Base-by-base conservation (phyloP, 306 rosid species). In the Pterocarpus santalinus region DNA sequence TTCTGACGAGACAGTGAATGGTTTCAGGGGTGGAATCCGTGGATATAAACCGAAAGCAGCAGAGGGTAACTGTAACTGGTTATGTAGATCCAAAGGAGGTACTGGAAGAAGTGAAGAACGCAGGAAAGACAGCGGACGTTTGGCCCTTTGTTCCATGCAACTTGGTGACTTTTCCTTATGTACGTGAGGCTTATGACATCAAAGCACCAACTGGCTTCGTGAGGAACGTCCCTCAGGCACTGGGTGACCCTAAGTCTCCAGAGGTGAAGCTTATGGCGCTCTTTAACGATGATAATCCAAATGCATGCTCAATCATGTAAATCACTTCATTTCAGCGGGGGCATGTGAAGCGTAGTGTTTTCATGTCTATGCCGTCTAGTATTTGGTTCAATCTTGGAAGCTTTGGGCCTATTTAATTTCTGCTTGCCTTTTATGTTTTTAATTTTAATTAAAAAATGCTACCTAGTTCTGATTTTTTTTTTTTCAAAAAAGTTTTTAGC, bases 141-240 rank as follows among this genome's bases (percentile, higher is more conserved):
- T 95, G 97, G 94, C 87, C 91, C 2, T 91, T 92, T 47, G 90
- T 91, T 28, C 88, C 91, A 1, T 84, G 90, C 86, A 87, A 90
- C 69, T 77, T 87, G 44, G 94, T 91, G 39, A 71, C 94, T 4
- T 92, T 84, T 60, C 98, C 97, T 33, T 95, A 86, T 49, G 92
- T 77, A 0, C 22, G 66, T 28, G 92, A 85, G 28, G 97, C 95
- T n/a, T 91, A 92, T 72, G 98, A 95, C 90, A 83, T 84, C 28
- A 90, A 87, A 79, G 98, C 95, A 30, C 97, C 98, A 1, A 64
- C 85, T 1, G 98, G 98, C 12, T 92, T 85, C 34, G 98, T 95
- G 1, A 90, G 88, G 74, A 89, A 81, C 41, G 94, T 80, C 2
- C 85, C 81, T 17, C 91, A 91, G 53, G 91, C 97, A 0, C 15